Percentiles rank a stretch among this genome's conserved stretches.
Evolutionary conservation across 2,329 filamentous ascomycete genomes (phyloP).

Genomic region (Fusarium oligoseptatum): DNA sequence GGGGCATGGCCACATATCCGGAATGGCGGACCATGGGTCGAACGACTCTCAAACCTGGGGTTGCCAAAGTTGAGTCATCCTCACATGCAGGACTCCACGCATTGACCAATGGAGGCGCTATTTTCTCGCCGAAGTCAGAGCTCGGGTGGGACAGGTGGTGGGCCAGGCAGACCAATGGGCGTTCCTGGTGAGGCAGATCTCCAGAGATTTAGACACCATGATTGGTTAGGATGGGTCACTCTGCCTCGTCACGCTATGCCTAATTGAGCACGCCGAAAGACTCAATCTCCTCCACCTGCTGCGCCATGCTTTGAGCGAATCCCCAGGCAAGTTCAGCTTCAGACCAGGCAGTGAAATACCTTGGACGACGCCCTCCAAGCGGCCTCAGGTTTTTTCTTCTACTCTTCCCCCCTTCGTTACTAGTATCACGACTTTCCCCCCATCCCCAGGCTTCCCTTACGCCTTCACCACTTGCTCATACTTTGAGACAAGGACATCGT

Average conservation of each 20-base stretch:
- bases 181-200: conserved; percentile 11
- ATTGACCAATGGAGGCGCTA: conserved; percentile 51
- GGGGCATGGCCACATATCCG: conserved; percentile 10
- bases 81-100: conserved; percentile 30
- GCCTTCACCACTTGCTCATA: not conserved
- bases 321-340: conserved; percentile 39
- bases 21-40: conserved; percentile 18
- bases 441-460: conserved; percentile 10
- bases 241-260: conserved; percentile 50
- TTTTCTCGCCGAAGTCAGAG: conserved; percentile 53
- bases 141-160: conserved; percentile 45
- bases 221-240: conserved; percentile 46
- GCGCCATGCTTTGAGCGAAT: conserved; percentile 46
- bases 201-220: not conserved
- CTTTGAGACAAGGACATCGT: conserved; percentile 7
- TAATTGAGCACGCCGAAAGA: conserved; percentile 60
- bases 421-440: conserved; percentile 11
- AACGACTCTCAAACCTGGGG: conserved; percentile 43
- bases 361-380: conserved; percentile 50
- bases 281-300: conserved; percentile 52
- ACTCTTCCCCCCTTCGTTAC: conserved; percentile 29
- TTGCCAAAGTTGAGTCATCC: conserved; percentile 50
- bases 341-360: conserved; percentile 52
- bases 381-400: conserved; percentile 51
- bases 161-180: conserved; percentile 47